Evolutionary conservation across 1,139 yeast genomes (phyloP).

Genomic region (Magnusiomyces fungicola): DNA sequence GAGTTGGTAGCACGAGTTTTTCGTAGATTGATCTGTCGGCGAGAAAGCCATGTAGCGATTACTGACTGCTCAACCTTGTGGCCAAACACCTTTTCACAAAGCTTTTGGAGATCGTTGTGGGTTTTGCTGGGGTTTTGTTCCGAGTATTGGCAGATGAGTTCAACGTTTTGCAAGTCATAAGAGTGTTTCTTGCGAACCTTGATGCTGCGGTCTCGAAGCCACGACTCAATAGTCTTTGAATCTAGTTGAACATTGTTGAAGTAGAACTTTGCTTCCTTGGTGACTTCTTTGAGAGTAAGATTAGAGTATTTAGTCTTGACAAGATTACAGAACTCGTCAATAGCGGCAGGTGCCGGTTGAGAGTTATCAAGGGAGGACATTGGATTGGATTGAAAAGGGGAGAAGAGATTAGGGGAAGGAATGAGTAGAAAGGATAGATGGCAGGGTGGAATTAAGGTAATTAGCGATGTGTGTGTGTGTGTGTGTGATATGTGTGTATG

Average conservation of each 20-base stretch:
- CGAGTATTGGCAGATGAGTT: background rate
- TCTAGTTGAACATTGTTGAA: background rate
- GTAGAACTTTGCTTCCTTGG: background rate
- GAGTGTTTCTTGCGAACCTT: background rate
- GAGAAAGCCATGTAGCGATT: background rate
- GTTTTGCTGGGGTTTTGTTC: background rate
- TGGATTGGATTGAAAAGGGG: no score
- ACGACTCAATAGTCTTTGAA: background rate
- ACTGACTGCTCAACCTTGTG: constrained; percentile 1
- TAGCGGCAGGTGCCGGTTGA: no score
- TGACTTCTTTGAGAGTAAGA: background rate
- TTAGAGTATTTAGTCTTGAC: background rate
- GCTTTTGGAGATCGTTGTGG: background rate
- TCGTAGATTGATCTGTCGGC: background rate
- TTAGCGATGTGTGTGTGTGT: no score
- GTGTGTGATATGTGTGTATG: no score
- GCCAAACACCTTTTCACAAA: background rate
- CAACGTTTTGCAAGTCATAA: background rate
- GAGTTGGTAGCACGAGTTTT: background rate
- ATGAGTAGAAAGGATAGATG: no score
- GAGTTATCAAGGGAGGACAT: no score
- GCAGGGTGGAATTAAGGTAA: no score
- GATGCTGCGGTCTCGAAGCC: background rate
- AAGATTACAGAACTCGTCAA: background rate
- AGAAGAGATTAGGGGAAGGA: no score